Base-by-base conservation (phyloP, 768 basidiomycete genomes). In the Pseudohyphozyma bogoriensis region DNA sequence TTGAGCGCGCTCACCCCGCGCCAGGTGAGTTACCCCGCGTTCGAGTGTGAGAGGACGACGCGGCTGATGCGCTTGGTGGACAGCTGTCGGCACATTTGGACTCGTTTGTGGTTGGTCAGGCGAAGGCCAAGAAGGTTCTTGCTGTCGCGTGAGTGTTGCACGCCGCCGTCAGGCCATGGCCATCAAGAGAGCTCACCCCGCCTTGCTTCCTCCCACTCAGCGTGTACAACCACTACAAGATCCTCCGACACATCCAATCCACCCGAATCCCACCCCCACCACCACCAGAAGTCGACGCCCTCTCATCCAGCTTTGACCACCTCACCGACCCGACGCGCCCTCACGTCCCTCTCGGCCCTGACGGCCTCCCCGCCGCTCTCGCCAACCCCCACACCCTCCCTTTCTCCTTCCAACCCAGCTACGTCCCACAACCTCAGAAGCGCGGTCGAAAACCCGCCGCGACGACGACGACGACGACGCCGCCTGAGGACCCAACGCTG, bases 161-260 rank as follows among this genome's bases (percentile, higher is more conserved):
- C n/a, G n/a, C n/a, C n/a, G n/a, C n/a, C n/a, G n/a, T n/a, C n/a
- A n/a, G n/a, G n/a, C n/a, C n/a, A n/a, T n/a, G n/a, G n/a, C n/a
- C n/a, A n/a, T n/a, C n/a, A n/a, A n/a, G n/a, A n/a, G n/a, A n/a
- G n/a, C n/a, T n/a, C n/a, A n/a, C 24, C 90, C 18, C 29, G 42
- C 49, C 49, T 31, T 22, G 24, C 55, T 16, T 31, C 49, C 55
- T 49, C 51, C 60, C 53, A 51, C 28, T 29, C 70, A 93, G 90
- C 35, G 89, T 93, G 2, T 95, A 85, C 79, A 93, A 95, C 68
- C 92, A 95, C 73, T 95, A 91, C 72, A 90, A 86, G 70, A 86
- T 91, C 45, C 84, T 89, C 8, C 80, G 82, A 29, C 83, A 85
- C 58, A 87, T 89, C 68, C 69, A 33, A 32, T 3, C 33, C 50